These are phyloP conservation scores for Saturnispora halmiae DNA, from an alignment of 805 yeast genomes.

Conservation along the genomic window DNA sequence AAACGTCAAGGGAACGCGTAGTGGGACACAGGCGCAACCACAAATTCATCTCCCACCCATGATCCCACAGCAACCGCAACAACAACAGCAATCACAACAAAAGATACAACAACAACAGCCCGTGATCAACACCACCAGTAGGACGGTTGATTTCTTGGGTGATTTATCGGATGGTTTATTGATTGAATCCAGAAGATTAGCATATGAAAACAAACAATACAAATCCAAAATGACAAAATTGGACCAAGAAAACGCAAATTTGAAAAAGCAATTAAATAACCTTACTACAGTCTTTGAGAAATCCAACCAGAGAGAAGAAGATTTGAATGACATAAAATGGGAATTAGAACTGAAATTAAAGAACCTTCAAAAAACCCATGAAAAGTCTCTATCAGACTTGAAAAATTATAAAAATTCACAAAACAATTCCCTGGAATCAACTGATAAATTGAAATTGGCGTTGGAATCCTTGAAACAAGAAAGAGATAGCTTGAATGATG, in stretches of 20 bases:
- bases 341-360: constrained; percentile 48
- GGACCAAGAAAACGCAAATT: constrained; percentile 34
- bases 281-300: constrained; percentile 26
- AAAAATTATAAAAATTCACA: constrained; percentile 33
- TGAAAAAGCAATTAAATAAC: constrained; percentile 31
- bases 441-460: constrained; percentile 35
- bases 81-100: constrained; percentile 1
- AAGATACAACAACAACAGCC: not conserved
- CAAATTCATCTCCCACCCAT: constrained; percentile 19
- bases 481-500: constrained; percentile 32
- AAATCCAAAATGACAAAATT: constrained; percentile 34
- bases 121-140: constrained; percentile 27
- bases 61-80: constrained; percentile 8
- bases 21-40: constrained; percentile 9
- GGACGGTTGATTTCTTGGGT: constrained; percentile 63
- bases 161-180: constrained; percentile 66
- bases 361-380: constrained; percentile 34
- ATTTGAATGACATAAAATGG: constrained; percentile 57
- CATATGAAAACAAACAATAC: constrained; percentile 49
- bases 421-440: constrained; percentile 15
- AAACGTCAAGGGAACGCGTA: constrained; percentile 8
- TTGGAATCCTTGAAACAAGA: constrained; percentile 38
- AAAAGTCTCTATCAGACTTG: constrained; percentile 33
- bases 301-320: constrained; percentile 36
- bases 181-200: constrained; percentile 59